phyloP scores from a whole-genome alignment of 2,329 filamentous ascomycete species.

The Gyromitra esculenta region DNA sequence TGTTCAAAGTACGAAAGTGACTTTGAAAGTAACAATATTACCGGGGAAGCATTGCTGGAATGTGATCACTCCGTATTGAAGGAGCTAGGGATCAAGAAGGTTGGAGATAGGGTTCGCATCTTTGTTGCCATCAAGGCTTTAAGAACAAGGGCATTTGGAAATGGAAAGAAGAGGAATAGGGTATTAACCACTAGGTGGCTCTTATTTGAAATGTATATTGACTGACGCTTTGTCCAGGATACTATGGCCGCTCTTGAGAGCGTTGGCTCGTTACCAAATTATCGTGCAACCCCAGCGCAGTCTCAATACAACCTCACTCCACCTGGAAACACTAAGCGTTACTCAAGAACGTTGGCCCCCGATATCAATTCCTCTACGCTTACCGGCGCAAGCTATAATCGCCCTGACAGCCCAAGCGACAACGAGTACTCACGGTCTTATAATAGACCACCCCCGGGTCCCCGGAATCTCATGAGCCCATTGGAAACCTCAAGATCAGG shows the following conservation, averaged over 20 bases:
- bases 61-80: constrained; percentile 96
- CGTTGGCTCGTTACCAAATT: constrained; percentile 51
- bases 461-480: constrained; percentile 51
- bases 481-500: constrained; percentile 46
- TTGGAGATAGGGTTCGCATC: constrained; percentile 92
- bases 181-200: constrained; percentile 65
- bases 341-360: constrained; percentile 62
- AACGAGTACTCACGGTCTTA: constrained; percentile 51
- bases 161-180: constrained; percentile 84
- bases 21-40: constrained; percentile 82
- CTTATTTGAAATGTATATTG: neutral
- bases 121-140: constrained; percentile 86
- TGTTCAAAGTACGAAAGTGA: constrained; percentile 84
- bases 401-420: constrained; percentile 53
- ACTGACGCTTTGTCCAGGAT: constrained; percentile 46
- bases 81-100: constrained; percentile 98
- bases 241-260: constrained; percentile 52
- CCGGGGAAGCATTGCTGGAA: constrained; percentile 93
- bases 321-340: constrained; percentile 61
- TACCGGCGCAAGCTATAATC: constrained; percentile 49
- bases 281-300: constrained; percentile 62
- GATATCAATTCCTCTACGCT: constrained; percentile 50
- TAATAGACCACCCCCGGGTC: constrained; percentile 31
- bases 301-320: constrained; percentile 60
- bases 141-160: constrained; percentile 77